Conservation (phyloP, 2,329 filamentous ascomycete genomes). For the Bipolaris sorokiniana region DNA sequence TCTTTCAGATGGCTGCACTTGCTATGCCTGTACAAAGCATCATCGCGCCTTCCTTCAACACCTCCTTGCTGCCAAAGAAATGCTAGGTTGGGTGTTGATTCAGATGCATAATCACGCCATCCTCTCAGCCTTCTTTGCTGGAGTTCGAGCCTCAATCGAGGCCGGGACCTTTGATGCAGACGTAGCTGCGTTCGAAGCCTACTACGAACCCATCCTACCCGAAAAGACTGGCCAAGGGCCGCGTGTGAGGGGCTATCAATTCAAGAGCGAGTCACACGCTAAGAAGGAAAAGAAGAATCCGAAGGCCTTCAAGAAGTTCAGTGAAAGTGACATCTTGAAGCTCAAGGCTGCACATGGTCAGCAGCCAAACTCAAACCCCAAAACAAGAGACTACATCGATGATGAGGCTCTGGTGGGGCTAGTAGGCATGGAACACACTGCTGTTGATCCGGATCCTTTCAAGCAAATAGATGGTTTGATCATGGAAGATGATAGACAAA, state of each 20-base stretch:
- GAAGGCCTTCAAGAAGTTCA: constrained; percentile 38
- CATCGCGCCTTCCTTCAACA: constrained; percentile 89
- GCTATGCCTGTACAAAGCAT: constrained; percentile 83
- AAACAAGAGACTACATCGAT: constrained; percentile 39
- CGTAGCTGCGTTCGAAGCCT: constrained; percentile 64
- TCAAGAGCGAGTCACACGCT: constrained; percentile 39
- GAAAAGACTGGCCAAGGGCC: constrained; percentile 78
- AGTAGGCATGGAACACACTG: constrained; percentile 26
- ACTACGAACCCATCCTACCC: constrained; percentile 75
- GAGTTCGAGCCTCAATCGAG: constrained; percentile 69
- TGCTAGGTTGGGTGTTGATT: constrained; percentile 92
- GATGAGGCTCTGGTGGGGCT: constrained; percentile 43
- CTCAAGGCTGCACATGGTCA: constrained; percentile 41
- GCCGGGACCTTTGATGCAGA: constrained; percentile 62
- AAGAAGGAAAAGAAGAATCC: constrained; percentile 42
- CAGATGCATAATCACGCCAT: constrained; percentile 89
- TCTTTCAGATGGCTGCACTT: constrained; percentile 68
- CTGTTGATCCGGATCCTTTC: constrained; percentile 17
- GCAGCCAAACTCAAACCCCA: constrained; percentile 35
- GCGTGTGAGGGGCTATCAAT: constrained; percentile 45
- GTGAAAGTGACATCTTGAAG: constrained; percentile 32
- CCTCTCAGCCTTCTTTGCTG: constrained; percentile 74
- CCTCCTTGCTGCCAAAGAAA: constrained; percentile 87
- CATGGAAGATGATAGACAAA: constrained; percentile 28
- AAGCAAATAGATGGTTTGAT: constrained; percentile 25